A percentile compares a stretch with the other conserved stretches of the same genome.
These are phyloP conservation scores for Yamadazyma kitorensis DNA, from an alignment of 805 yeast genomes.

Conservation along the genomic window DNA sequence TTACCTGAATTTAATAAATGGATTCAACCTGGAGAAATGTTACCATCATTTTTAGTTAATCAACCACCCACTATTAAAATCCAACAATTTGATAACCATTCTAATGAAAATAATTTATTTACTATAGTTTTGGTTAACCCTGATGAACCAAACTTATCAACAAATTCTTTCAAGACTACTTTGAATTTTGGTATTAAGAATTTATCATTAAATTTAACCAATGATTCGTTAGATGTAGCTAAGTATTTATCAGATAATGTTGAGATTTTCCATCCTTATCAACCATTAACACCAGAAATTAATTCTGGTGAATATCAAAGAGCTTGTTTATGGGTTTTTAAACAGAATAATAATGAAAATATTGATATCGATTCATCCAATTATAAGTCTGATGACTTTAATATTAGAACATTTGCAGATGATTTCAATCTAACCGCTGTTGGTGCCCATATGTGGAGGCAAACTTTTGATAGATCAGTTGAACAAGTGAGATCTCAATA, in stretches of 20 bases:
- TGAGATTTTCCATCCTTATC: slow-evolving; percentile 51
- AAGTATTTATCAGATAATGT: slow-evolving; percentile 34
- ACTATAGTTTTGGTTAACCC: slow-evolving; percentile 85
- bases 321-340: slow-evolving; percentile 85
- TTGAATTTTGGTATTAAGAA: slow-evolving; percentile 78
- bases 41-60: slow-evolving; percentile 71
- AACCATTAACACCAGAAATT: slow-evolving; percentile 87
- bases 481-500: slow-evolving; percentile 64
- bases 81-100: slow-evolving; percentile 59
- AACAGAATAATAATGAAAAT: slow-evolving; percentile 47
- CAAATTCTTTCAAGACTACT: slow-evolving; percentile 66
- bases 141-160: slow-evolving; percentile 76
- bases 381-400: slow-evolving; percentile 38
- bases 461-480: slow-evolving; percentile 74
- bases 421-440: slow-evolving; percentile 62
- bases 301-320: slow-evolving; percentile 75
- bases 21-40: slow-evolving; percentile 74
- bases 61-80: slow-evolving; percentile 77
- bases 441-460: slow-evolving; percentile 93
- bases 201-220: slow-evolving; percentile 55
- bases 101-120: slow-evolving; percentile 49
- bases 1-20: slow-evolving; percentile 56
- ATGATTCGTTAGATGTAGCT: slow-evolving; percentile 51
- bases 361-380: slow-evolving; percentile 12
- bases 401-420: slow-evolving; percentile 67